These are phyloP conservation scores for Aspergillus steynii DNA, from an alignment of 495 filamentous ascomycete species.

Conservation along the genomic window DNA sequence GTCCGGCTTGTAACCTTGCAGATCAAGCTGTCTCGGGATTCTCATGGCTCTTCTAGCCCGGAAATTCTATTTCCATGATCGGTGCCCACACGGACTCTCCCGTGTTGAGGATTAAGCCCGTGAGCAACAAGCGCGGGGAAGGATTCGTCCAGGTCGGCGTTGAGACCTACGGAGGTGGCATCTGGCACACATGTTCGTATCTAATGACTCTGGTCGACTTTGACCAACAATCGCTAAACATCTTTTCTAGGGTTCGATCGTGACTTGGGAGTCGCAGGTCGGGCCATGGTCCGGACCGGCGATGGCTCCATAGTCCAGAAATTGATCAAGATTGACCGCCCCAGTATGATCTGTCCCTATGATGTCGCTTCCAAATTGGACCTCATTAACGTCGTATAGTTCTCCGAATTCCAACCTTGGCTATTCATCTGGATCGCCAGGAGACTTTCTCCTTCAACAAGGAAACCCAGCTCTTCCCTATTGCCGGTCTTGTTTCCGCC, in stretches of 20 bases:
- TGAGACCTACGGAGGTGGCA: conserved; percentile 92
- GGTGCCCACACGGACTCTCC: conserved; percentile 97
- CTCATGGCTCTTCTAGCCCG: conserved; percentile 51
- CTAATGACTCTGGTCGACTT: background rate
- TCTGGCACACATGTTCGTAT: conserved; percentile 61
- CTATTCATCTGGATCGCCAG: conserved; percentile 88
- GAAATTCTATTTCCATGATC: conserved; percentile 92
- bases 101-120: conserved; percentile 85
- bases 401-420: conserved; percentile 85
- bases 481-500: conserved; percentile 80
- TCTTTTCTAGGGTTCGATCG: conserved; percentile 79
- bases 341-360: conserved; percentile 50
- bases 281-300: conserved; percentile 74
- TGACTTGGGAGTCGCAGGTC: conserved; percentile 87
- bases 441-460: conserved; percentile 91
- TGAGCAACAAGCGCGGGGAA: conserved; percentile 81
- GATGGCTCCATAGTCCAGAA: conserved; percentile 78
- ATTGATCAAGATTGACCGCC: conserved; percentile 86
- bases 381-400: conserved; percentile 42
- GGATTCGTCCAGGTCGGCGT: conserved; percentile 96
- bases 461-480: conserved; percentile 92
- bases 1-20: conserved; percentile 2
- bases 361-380: background rate
- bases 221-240: conserved; percentile 6
- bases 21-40: background rate